Percentiles rank a stretch among this genome's conserved stretches.
Evolutionary conservation across 371 early-diverging fungal species (phyloP).

Genomic region (Mortierella sp.): DNA sequence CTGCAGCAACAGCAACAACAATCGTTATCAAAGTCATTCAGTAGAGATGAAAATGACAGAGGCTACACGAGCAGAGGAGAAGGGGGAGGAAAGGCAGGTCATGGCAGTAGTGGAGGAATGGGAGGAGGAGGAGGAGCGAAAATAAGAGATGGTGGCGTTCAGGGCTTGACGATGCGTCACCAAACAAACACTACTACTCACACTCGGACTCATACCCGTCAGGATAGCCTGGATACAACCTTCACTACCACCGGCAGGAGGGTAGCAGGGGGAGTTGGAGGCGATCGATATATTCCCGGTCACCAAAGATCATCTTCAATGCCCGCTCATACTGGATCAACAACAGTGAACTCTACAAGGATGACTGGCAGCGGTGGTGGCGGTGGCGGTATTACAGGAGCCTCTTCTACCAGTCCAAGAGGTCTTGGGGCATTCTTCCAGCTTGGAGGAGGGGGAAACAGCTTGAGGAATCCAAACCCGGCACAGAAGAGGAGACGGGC

Average conservation of each 20-base stretch:
- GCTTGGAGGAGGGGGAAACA: background rate
- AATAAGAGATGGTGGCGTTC: background rate
- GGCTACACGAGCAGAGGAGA: background rate
- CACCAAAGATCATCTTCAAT: constrained; percentile 2
- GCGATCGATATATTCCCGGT: background rate
- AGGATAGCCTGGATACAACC: constrained; percentile 1
- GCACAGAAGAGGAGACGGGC: constrained; percentile 41
- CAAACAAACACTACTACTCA: constrained; percentile 1
- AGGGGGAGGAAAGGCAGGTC: background rate
- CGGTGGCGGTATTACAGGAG: background rate
- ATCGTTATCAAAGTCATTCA: background rate
- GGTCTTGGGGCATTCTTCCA: background rate
- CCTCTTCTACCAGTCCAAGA: background rate
- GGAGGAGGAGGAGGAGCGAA: constrained; percentile 1
- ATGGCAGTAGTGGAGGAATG: background rate
- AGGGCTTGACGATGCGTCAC: constrained; percentile 12
- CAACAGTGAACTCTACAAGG: background rate
- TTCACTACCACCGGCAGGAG: background rate
- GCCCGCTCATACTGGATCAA: background rate
- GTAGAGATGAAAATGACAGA: background rate
- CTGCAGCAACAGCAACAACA: background rate
- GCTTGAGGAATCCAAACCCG: background rate
- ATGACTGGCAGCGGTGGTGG: background rate
- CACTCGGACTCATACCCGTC: constrained; percentile 1
- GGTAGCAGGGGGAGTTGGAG: background rate